phyloP scores from a whole-genome alignment of 352 stramenopile genomes.

The Pythium coloratum region DNA sequence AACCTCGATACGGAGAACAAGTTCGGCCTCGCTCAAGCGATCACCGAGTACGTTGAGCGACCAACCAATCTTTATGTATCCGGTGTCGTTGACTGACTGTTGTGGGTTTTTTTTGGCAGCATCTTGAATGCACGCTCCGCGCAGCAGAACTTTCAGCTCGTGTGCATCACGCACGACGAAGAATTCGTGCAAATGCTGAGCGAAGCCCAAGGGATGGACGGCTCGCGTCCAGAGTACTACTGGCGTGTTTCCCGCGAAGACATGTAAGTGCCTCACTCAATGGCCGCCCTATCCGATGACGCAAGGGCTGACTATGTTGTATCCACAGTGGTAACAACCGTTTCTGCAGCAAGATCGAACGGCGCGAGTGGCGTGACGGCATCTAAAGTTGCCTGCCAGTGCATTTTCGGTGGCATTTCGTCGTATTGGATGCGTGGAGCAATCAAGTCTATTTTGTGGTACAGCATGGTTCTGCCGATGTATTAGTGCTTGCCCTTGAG shows the following conservation, averaged over 20 bases:
- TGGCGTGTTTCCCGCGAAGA: conserved; percentile 83
- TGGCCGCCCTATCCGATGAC: background rate
- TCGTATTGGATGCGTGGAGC: background rate
- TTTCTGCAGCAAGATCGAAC: conserved; percentile 85
- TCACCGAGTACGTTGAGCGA: conserved; percentile 66
- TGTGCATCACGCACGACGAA: conserved; percentile 99
- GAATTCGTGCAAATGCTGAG: conserved; percentile 91
- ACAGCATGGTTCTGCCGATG: background rate
- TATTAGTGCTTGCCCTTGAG: conserved; percentile 35
- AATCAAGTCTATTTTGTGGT: conserved; percentile 1
- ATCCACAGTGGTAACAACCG: conserved; percentile 65
- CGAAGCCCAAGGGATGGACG: conserved; percentile 73
- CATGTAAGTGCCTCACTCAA: conserved; percentile 43
- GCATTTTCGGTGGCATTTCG: conserved; percentile 5
- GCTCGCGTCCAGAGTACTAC: conserved; percentile 78
- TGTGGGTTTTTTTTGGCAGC: conserved; percentile 32
- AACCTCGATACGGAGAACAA: conserved; percentile 98
- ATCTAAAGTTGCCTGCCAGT: conserved; percentile 25
- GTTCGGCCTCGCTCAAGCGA: conserved; percentile 85
- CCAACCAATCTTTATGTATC: background rate
- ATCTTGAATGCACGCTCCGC: conserved; percentile 94
- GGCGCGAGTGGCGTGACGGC: conserved; percentile 59
- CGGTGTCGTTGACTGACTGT: background rate
- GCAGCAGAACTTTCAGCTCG: conserved; percentile 99
- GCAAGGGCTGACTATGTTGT: background rate